phyloP scores from a whole-genome alignment of 352 stramenopile species.

The Aphanomyces stellatus region DNA sequence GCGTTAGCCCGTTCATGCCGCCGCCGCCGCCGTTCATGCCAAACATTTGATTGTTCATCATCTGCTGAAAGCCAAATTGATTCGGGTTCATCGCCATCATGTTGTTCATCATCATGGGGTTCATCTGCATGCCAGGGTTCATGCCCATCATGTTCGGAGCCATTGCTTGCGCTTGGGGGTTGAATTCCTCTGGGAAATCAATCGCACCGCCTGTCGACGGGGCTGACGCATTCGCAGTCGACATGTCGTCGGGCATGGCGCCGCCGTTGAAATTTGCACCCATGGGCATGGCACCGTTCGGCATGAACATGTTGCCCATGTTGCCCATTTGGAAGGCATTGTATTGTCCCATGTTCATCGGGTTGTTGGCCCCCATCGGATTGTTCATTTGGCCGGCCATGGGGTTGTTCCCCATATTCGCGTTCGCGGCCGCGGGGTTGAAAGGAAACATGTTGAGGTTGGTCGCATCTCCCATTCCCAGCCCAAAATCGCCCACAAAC shows the following conservation, averaged over 20 bases:
- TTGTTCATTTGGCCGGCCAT: slow-evolving; percentile 50
- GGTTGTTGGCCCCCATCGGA: slow-evolving; percentile 23
- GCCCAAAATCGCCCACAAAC: slow-evolving; percentile 64
- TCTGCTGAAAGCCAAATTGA: slow-evolving; percentile 47
- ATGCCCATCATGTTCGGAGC: slow-evolving; percentile 48
- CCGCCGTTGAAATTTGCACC: not conserved
- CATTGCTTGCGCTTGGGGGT: slow-evolving; percentile 33
- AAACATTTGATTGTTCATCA: slow-evolving; percentile 30
- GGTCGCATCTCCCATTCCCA: slow-evolving; percentile 43
- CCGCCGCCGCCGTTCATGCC: not conserved
- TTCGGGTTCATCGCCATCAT: slow-evolving; percentile 62
- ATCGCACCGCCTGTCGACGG: slow-evolving; percentile 48
- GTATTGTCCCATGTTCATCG: slow-evolving; percentile 1
- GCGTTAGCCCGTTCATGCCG: slow-evolving; percentile 9
- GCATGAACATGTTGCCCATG: slow-evolving; percentile 20
- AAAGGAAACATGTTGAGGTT: slow-evolving; percentile 66
- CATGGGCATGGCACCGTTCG: not conserved
- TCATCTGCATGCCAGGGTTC: slow-evolving; percentile 45
- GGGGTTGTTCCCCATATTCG: slow-evolving; percentile 24
- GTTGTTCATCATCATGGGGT: slow-evolving; percentile 41
- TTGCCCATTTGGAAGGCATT: slow-evolving; percentile 17
- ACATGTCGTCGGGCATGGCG: slow-evolving; percentile 6
- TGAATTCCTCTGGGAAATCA: slow-evolving; percentile 81
- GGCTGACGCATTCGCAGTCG: slow-evolving; percentile 2
- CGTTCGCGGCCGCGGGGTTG: slow-evolving; percentile 30